phyloP scores from a whole-genome alignment of 2,329 filamentous ascomycete genomes.

The Xylogone sp. region DNA sequence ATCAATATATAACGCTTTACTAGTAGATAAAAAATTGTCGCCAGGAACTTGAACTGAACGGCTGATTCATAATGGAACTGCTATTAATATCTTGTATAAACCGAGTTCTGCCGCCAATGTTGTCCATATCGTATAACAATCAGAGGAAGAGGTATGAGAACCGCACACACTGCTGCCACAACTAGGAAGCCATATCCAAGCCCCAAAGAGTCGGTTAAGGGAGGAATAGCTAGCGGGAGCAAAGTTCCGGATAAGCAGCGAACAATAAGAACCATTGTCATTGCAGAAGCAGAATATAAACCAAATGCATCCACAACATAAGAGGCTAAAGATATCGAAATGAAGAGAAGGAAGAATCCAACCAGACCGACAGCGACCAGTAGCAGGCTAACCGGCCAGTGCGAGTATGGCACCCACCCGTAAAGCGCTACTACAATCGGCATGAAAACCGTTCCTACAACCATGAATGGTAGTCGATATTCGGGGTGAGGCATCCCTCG shows the following conservation, averaged over 20 bases:
- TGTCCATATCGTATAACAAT: slow-evolving; percentile 47
- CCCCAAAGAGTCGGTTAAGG: slow-evolving; percentile 44
- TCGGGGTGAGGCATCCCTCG: slow-evolving; percentile 45
- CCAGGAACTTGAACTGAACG: no score
- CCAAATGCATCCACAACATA: slow-evolving; percentile 57
- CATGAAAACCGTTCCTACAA: slow-evolving; percentile 42
- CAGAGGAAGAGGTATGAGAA: slow-evolving; percentile 47
- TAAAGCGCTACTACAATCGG: slow-evolving; percentile 43
- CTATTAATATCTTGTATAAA: slow-evolving; percentile 41
- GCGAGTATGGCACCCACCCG: slow-evolving; percentile 46
- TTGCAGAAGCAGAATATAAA: slow-evolving; percentile 51
- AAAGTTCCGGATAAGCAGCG: slow-evolving; percentile 47
- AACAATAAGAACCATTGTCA: slow-evolving; percentile 53
- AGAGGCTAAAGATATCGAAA: slow-evolving; percentile 45
- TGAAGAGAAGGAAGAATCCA: slow-evolving; percentile 29
- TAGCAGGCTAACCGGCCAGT: slow-evolving; percentile 31
- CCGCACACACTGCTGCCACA: slow-evolving; percentile 37
- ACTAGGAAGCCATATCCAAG: slow-evolving; percentile 44
- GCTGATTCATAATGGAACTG: no score
- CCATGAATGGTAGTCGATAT: slow-evolving; percentile 48
- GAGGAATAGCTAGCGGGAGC: slow-evolving; percentile 46
- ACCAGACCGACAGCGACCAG: slow-evolving; percentile 41
- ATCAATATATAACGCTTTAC: no score
- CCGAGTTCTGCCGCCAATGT: slow-evolving; percentile 46
- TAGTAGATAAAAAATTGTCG: no score